Percentiles rank a stretch among this genome's conserved stretches.
Conservation (phyloP, 2,329 filamentous ascomycete genomes). For the Fusarium tricinctum region DNA sequence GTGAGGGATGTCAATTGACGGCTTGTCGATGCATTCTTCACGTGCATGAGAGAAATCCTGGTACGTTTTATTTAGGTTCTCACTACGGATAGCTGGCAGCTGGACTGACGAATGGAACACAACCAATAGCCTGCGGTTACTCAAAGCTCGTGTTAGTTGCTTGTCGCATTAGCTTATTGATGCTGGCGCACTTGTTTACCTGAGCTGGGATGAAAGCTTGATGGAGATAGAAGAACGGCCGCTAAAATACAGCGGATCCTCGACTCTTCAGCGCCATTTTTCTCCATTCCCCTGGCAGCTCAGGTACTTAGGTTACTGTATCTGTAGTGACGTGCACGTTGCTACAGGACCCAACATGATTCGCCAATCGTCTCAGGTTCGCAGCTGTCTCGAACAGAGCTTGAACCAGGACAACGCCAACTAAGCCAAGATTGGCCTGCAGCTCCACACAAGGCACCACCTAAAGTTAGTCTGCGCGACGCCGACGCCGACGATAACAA, state of each 20-base stretch:
- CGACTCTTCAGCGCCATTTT: constrained; percentile 10
- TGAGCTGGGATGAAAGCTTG: not conserved
- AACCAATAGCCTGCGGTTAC: not conserved
- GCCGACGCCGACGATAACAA: constrained; percentile 30
- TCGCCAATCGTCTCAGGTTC: constrained; percentile 34
- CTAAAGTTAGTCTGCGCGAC: constrained; percentile 27
- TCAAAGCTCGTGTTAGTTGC: not conserved
- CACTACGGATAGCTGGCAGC: not conserved
- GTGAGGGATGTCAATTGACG: not conserved
- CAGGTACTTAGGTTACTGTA: too few relatives aligned
- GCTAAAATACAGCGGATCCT: constrained; percentile 33
- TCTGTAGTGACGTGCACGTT: constrained; percentile 42
- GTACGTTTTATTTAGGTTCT: constrained; percentile 1
- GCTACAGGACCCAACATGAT: constrained; percentile 20
- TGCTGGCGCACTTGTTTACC: constrained; percentile 6
- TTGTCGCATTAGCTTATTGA: not conserved
- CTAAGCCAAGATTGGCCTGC: constrained; percentile 21
- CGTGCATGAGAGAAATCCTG: constrained; percentile 6
- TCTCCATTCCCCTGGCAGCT: constrained; percentile 1
- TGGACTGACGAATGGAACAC: constrained; percentile 14
- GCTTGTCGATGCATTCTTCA: constrained; percentile 6
- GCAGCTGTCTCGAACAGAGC: constrained; percentile 37
- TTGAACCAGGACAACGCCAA: constrained; percentile 19
- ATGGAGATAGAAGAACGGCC: constrained; percentile 24
- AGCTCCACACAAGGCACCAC: constrained; percentile 32